These are phyloP conservation scores for Pestalotiopsis sp. DNA, from an alignment of 2,329 filamentous ascomycete genomes.

Conservation along the genomic window DNA sequence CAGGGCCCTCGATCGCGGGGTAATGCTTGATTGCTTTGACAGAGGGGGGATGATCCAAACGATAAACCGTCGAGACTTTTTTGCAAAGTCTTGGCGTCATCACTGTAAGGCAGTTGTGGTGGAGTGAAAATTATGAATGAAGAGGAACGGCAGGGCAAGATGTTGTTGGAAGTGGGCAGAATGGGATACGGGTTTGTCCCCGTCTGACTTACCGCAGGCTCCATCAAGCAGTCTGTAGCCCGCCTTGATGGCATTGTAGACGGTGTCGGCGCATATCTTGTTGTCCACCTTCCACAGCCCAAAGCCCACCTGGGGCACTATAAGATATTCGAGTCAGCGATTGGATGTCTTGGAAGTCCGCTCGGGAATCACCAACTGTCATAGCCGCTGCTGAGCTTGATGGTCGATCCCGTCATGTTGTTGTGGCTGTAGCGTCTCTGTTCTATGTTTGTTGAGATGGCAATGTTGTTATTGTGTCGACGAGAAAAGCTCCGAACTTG, in stretches of 20 bases:
- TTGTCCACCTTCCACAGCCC: conserved; percentile 85
- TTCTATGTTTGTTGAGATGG: neutral
- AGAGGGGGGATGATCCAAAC: neutral
- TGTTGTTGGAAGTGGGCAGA: neutral
- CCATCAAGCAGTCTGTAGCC: conserved; percentile 65
- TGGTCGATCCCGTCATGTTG: conserved; percentile 40
- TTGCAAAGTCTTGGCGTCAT: neutral
- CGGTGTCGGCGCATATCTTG: conserved; percentile 70
- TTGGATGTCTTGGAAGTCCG: neutral
- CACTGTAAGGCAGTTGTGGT: neutral
- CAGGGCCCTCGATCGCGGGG: conserved; percentile 7
- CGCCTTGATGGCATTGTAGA: conserved; percentile 74
- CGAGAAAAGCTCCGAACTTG: neutral
- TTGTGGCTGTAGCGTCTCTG: neutral
- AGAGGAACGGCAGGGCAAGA: neutral
- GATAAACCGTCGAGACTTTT: neutral
- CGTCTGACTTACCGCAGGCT: conserved; percentile 54
- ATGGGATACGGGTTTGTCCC: neutral
- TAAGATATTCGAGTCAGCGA: neutral
- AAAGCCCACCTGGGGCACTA: conserved; percentile 73
- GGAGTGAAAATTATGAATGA: neutral
- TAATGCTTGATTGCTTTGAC: neutral
- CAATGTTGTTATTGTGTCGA: neutral
- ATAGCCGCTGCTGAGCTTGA: conserved; percentile 67
- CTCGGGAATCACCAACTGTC: conserved; percentile 45